These are phyloP conservation scores for Sanghuangporus baumii DNA, from an alignment of 1,284 basidiomycete species.

Conservation along the genomic window DNA sequence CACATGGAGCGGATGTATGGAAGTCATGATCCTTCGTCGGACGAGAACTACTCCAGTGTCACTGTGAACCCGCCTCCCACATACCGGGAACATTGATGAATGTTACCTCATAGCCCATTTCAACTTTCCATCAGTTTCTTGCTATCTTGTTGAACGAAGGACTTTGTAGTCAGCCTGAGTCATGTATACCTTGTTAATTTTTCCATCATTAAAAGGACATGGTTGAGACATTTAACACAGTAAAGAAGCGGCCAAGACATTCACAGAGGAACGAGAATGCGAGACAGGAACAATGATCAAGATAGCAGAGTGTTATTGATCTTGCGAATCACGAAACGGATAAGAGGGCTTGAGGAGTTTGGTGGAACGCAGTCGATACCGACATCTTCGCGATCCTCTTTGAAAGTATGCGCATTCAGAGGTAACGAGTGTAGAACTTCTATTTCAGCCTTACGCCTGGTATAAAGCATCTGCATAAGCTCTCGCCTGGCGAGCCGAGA, in stretches of 20 bases:
- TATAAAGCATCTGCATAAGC: conserved; percentile 72
- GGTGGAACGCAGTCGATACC: background rate
- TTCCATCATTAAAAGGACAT: background rate
- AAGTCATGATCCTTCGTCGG: background rate
- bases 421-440: conserved; percentile 41
- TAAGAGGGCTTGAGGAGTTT: conserved; percentile 5
- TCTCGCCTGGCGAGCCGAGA: conserved; percentile 52
- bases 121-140: background rate
- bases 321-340: conserved; percentile 5
- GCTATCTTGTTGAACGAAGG: background rate
- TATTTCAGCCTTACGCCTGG: conserved; percentile 83
- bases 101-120: background rate
- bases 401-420: background rate
- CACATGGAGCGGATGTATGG: background rate
- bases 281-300: background rate
- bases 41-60: background rate
- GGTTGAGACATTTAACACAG: background rate
- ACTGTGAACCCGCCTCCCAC: conserved; percentile 3
- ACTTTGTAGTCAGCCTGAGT: background rate
- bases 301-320: background rate
- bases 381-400: background rate
- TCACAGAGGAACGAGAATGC: background rate
- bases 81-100: conserved; percentile 4
- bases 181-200: background rate
- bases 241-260: background rate